Evolutionary conservation across 495 filamentous ascomycete species (phyloP), one percentile per base, ranked within the genome.

Genomic region (Tuber umbilicatum): DNA sequence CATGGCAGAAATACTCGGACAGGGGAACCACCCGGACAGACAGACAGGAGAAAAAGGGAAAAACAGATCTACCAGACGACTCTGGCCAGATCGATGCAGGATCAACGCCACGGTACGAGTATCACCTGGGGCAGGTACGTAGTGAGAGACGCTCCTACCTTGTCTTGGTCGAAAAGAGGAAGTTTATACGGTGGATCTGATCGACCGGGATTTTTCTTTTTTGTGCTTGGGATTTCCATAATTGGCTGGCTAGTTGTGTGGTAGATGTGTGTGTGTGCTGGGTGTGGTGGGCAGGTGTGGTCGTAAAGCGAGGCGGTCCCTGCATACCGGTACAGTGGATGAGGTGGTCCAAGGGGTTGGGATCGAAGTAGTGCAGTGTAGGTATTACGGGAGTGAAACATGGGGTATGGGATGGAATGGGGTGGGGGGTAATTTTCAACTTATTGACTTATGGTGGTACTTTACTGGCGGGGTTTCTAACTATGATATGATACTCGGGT

Each of bases 121-220:
- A 35, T 35, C 27, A 64, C 27, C 27, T 19, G 42, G 23, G 47
- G n/a, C n/a, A 55, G 5, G 23, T 7, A 55, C 7, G 14, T 35
- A 17, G 45, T 50, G 23, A 64, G 19, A 4, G 7, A 35, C 14
- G 55, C 19, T 27, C 27, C 12, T n/a, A n/a, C n/a, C n/a, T n/a
- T n/a, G 27, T 64, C 55, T 6, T 2, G 12, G 55, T 64, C 27
- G 12, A 7, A 35, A 64, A 64, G 55, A 19, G 55, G 55, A 35
- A 64, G 27, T 64, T 64, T 64, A 64, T 64, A 64, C 55, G 55
- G 55, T 17, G 27, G 55, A 64, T 64, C 55, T 17, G 27, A 64
- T 64, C 55, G 3, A 31, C 4, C 0, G 55, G 27, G 16, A 12
- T 35, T 64, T 64, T 16, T 19, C 5, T 5, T 64, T 64, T 64